Base-by-base conservation (phyloP, 192 early-diverging fungal genomes). In the Geosiphon pyriformis region DNA sequence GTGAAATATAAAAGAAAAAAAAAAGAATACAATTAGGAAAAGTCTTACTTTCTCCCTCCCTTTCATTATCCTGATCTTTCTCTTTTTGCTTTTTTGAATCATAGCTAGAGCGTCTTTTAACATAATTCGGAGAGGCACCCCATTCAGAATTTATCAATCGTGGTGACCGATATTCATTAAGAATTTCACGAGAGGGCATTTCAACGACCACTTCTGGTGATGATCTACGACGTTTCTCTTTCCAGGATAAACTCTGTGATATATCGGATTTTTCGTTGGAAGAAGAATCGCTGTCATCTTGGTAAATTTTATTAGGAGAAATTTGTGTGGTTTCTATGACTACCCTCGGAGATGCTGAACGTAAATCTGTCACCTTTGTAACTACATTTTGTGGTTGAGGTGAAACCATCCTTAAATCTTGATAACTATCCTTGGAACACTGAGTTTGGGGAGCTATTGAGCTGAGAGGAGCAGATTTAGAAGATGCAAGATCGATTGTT, bases 31-130 rank as follows among this genome's bases (percentile, higher is more conserved):
- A 42, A 42, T 10, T 42, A n/a, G n/a, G n/a, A n/a, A n/a, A n/a
- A n/a, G n/a, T n/a, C 49, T 35, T 66, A 66, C 64, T 55, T 18
- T 66, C 64, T 18, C 64, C 64, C 12, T 55, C 54, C 54, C 64
- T 15, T 55, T 65, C 63, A n/a, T 65, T 51, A 26, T 65, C 63
- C 17, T 22, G 46, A 34, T 65, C 63, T 37, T 27, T 65, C 25
- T 52, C 63, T 27, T 22, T 65, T 37, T 54, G 49, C 27, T 65
- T 62, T 62, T 48, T 62, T 11, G 17, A 48, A 25, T 62, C 60
- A 18, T 62, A 46, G 30, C 15, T 49, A 11, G 60, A 3, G 4
- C 33, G 29, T 60, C 22, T 60, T 1, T 60, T 27, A 37, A 22
- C 12, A n/a, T 30, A 18, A 30, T 12, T n/a, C 11, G 29, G 29